Percentiles rank a stretch among this genome's conserved stretches.
Evolutionary conservation across 371 early-diverging fungal species (phyloP).

Genomic region (Circinella minor): DNA sequence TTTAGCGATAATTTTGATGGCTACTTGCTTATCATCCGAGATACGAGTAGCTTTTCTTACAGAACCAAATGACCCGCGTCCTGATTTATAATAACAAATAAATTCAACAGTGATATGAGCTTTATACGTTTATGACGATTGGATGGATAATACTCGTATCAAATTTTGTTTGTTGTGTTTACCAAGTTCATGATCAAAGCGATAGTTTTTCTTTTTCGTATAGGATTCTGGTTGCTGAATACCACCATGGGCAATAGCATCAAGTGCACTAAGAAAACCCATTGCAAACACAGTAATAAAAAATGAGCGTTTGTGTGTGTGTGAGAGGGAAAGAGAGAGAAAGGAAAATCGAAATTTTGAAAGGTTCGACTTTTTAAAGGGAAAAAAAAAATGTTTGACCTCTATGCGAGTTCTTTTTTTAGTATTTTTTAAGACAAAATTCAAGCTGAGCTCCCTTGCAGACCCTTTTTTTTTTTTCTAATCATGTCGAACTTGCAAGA

Average conservation of each 20-base stretch:
- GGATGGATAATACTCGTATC: not conserved
- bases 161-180: constrained; percentile 17
- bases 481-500: not conserved
- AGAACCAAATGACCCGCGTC: constrained; percentile 80
- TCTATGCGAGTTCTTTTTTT: not conserved
- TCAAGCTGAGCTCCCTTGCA: not conserved
- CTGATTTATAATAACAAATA: constrained; percentile 27
- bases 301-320: not conserved
- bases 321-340: not conserved
- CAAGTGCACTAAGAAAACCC: constrained; percentile 20
- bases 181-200: constrained; percentile 65
- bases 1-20: constrained; percentile 81
- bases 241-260: constrained; percentile 21
- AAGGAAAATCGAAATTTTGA: not conserved
- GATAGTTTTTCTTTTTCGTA: constrained; percentile 70
- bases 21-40: constrained; percentile 61
- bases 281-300: constrained; percentile 5
- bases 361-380: not conserved
- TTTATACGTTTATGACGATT: too few species aligned
- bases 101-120: too few species aligned
- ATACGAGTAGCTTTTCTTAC: constrained; percentile 68
- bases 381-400: not conserved
- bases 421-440: not conserved
- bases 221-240: constrained; percentile 35
- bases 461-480: not conserved